Base-by-base conservation (phyloP, 192 early-diverging fungal genomes). In the Coemansia sp. region DNA sequence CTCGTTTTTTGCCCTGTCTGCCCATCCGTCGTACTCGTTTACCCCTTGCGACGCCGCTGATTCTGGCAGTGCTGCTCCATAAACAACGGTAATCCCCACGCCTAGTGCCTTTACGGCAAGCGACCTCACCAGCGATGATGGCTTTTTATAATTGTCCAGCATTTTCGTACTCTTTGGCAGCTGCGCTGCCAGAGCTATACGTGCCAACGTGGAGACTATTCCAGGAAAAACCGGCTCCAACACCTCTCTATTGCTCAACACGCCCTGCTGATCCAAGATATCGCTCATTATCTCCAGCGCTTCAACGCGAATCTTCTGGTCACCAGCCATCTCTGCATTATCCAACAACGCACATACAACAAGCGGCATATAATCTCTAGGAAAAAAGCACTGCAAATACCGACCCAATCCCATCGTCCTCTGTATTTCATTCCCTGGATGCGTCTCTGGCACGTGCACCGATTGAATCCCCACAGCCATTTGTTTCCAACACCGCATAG, bases 151-250 rank as follows among this genome's bases (percentile, higher is more conserved):
- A 54, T 34, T 41, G 33, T 55, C 48, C 55, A 43, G 15, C 5
- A 35, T 4, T 5, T 59, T 59, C 8, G 57, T 9, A 36, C 20
- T 22, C 7, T 62, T 62, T 3, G 78, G 79, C 15, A 18, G 2
- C 65, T 76, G 73, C 0, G 64, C 22, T 28, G 22, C 79, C 59
- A 81, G 36, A 0, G 79, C 71, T 34, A 76, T 64, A 6, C 79
- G 54, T 2, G 71, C 67, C 2, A 76, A 61, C 15, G 74, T 65
- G 2, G 79, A 81, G 8, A 68, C 68, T 18, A 67, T 33, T 0
- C 79, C 79, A 3, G 79, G 79, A n/a, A 81, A 76, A 7, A 81
- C 73, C 0, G 56, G 37, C n/a, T 2, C 17, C 37, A 73, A 17
- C 0, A 4, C 1, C 4, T 36, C 28, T 2, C 20, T 3, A 34